phyloP scores from a whole-genome alignment of 192 early-diverging fungal genomes.

The Backusella australiensis region DNA sequence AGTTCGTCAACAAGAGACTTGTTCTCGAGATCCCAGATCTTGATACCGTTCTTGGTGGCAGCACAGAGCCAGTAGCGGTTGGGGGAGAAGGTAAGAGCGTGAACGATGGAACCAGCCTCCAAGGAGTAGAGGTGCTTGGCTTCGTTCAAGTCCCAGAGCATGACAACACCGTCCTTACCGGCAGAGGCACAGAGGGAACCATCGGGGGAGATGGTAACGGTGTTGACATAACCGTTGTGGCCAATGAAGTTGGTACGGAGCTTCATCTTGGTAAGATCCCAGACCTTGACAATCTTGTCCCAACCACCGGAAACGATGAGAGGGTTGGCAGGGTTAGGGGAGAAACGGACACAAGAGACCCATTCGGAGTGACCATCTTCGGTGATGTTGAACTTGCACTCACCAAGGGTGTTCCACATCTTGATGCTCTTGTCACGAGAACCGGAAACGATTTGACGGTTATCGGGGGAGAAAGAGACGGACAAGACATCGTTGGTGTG shows the following conservation, averaged over 20 bases:
- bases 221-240: conserved; percentile 97
- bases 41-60: conserved; percentile 92
- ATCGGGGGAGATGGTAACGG: conserved; percentile 96
- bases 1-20: conserved; percentile 96
- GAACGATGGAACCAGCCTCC: conserved; percentile 93
- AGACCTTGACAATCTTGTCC: conserved; percentile 99
- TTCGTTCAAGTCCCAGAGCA: conserved; percentile 99
- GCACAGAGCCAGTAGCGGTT: conserved; percentile 99
- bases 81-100: conserved; percentile 97
- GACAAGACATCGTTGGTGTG: conserved; percentile 98
- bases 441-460: conserved; percentile 98
- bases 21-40: conserved; percentile 99
- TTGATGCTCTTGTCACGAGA: conserved; percentile 99
- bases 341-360: conserved; percentile 99
- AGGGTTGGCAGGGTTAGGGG: conserved; percentile 97
- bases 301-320: conserved; percentile 98
- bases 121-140: conserved; percentile 99
- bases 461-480: conserved; percentile 99
- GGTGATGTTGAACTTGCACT: conserved; percentile 99
- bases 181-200: conserved; percentile 99
- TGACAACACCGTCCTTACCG: conserved; percentile 98
- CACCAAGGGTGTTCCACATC: conserved; percentile 98
- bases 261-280: conserved; percentile 99
- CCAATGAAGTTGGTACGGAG: conserved; percentile 99
- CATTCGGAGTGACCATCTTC: conserved; percentile 98